Evolutionary conservation across 140 eudicot genomes (phyloP), one percentile per base, ranked within the genome.

Genomic region (Erigeron philadelphicus): DNA sequence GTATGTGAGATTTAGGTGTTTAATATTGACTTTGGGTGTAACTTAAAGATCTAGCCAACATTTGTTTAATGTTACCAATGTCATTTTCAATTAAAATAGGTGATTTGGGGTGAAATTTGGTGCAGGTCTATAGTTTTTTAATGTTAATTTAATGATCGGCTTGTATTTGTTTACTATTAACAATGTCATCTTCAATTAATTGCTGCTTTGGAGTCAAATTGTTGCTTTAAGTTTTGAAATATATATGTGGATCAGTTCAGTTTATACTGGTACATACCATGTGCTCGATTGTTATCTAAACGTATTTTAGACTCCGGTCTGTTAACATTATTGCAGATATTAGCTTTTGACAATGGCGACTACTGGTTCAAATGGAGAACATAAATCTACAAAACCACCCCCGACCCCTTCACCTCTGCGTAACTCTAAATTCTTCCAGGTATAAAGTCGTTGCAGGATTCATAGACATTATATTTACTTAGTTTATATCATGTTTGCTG

Each of bases 401-500:
- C 97, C 97, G 11, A 77, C 88, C 56, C 97, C 97, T 65, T 90
- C 97, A 11, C 97, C 97, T 12, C 73, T 87, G 75, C 84, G 97
- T 12, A 79, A 75, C 78, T 85, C 97, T 40, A 90, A 84, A 72
- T 90, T 87, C 67, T 88, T 80, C 70, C 86, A 90, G 97, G 97
- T 90, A 70, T 74, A 48, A 6, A 56, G 8, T 44, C 42, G 65
- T 35, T 11, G 25, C 66, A 7, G 49, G 41, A 7, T 75, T 76
- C 35, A 52, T 43, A 2, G 3, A 61, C 31, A 48, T 67, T 46
- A 48, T 21, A 5, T 25, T 56, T 38, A 45, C 21, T 12, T 46
- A 10, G 58, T 7, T 35, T 23, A 9, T 13, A 9, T 23, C 13
- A 44, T 19, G 13, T 6, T 25, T 66, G 41, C 47, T 66, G 23